Evolutionary conservation across 192 early-diverging fungal species (phyloP), one percentile per base, ranked within the genome.

Genomic region (Tieghemiomyces parasiticus): DNA sequence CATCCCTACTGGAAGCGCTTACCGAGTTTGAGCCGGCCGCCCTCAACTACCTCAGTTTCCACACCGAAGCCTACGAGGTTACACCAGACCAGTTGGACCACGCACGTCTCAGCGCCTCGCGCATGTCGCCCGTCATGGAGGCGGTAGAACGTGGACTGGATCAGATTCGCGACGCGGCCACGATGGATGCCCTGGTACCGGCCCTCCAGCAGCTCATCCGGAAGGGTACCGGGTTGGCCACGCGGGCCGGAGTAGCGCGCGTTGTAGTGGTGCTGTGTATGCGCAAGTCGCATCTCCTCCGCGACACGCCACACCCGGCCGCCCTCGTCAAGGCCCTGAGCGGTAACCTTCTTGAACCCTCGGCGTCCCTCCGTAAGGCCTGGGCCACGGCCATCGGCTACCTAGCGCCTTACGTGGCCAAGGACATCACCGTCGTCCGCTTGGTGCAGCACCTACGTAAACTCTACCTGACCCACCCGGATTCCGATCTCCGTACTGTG

Each of bases 91-190:
- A 92, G 68, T 72, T 95, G 13, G 94, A 97, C 52, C 85, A 76
- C 48, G 69, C 79, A 20, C 81, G 94, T 0, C 71, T 97, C 44
- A 73, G 67, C 32, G 92, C 90, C 1, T 80, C 89, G 6, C 92
- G 90, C 65, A 68, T 74, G 1, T 95, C 92, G n/a, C 94, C 94
- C 13, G 89, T 95, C 66, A 94, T 95, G 91, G 86, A 92, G 62
- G 90, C 86, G 2, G 72, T 93, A 33, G 91, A 93, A 63, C 72
- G 74, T 9, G 78, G 79, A 51, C 71, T 93, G 0, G 82, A 87
- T 31, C 79, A 92, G 45, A 71, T 95, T 52, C 13, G 4, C 9
- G 88, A 87, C 61, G 79, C 77, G 24, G 66, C 68, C 1, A 78
- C 81, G 4, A 84, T 95, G 70, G 66, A 63, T 3, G 71, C 65